Evolutionary conservation across 1,139 yeast species (phyloP).

Genomic region (Geotrichum citri-aurantii): DNA sequence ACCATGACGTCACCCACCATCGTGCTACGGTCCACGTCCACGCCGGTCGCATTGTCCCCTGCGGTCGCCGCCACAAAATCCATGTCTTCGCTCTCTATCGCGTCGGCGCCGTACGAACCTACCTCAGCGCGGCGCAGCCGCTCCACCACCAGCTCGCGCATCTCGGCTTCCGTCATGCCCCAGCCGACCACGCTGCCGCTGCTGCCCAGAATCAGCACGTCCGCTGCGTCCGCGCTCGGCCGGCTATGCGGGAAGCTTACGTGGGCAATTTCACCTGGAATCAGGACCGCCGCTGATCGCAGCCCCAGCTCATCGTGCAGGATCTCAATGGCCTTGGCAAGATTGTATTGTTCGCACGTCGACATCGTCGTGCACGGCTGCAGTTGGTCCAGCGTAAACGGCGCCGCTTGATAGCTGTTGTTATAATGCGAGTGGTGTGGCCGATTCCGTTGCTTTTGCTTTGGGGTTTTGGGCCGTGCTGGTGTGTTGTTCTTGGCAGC

Average conservation of each 20-base stretch:
- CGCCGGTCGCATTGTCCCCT: slow-evolving; percentile 10
- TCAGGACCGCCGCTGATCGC: slow-evolving; percentile 41
- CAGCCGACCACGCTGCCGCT: slow-evolving; percentile 80
- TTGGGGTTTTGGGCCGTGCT: not conserved
- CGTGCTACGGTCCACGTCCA: slow-evolving; percentile 27
- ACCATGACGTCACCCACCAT: slow-evolving; percentile 67
- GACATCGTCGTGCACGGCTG: slow-evolving; percentile 58
- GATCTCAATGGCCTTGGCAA: slow-evolving; percentile 39
- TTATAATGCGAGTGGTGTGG: not conserved
- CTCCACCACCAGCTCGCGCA: slow-evolving; percentile 41
- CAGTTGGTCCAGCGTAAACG: not conserved
- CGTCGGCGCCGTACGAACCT: slow-evolving; percentile 43
- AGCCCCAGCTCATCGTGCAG: slow-evolving; percentile 37
- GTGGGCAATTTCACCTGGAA: slow-evolving; percentile 66
- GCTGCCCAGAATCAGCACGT: slow-evolving; percentile 52
- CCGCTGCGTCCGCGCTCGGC: slow-evolving; percentile 31
- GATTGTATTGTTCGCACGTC: slow-evolving; percentile 61
- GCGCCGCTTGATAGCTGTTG: not conserved
- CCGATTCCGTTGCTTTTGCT: not conserved
- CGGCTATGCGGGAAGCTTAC: slow-evolving; percentile 40
- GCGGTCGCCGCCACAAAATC: slow-evolving; percentile 61
- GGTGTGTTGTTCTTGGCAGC: not conserved
- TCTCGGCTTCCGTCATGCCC: slow-evolving; percentile 57
- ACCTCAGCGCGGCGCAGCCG: slow-evolving; percentile 45
- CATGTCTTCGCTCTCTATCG: slow-evolving; percentile 75